Conservation (phyloP, 345 rosid genomes). For the Alliaria petiolata region DNA sequence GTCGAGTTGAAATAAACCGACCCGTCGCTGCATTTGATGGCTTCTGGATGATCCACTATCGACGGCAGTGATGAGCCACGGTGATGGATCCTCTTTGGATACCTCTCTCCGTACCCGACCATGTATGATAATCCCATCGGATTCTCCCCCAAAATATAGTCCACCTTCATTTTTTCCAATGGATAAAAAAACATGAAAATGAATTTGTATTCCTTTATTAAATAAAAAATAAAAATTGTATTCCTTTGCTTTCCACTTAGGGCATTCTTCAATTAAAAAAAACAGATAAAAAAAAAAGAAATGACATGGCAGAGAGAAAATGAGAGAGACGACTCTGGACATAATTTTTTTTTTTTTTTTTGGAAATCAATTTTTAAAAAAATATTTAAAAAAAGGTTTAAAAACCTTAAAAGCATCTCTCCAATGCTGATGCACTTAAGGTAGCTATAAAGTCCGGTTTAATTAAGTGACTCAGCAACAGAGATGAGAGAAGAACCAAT, state of each 20-base stretch:
- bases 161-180: conserved; percentile 40
- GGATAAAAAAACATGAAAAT: too few relatives aligned
- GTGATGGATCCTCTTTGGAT: conserved; percentile 85
- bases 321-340: too few relatives aligned
- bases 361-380: too few relatives aligned
- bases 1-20: conserved; percentile 63
- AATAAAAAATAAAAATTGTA: too few relatives aligned
- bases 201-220: too few relatives aligned
- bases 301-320: too few relatives aligned
- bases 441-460: not conserved
- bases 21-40: conserved; percentile 74
- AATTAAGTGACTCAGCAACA: not conserved
- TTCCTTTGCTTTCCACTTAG: not conserved
- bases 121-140: conserved; percentile 81
- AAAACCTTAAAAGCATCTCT: too few relatives aligned
- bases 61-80: conserved; percentile 88
- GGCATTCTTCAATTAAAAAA: too few relatives aligned
- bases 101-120: conserved; percentile 79
- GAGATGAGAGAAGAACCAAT: not conserved
- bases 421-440: too few relatives aligned
- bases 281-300: too few relatives aligned
- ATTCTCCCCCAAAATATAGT: conserved; percentile 90
- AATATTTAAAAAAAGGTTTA: too few relatives aligned
- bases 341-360: too few relatives aligned
- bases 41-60: conserved; percentile 50